Conservation (phyloP, 2,329 filamentous ascomycete genomes). For the Mollisiaceae sp. region DNA sequence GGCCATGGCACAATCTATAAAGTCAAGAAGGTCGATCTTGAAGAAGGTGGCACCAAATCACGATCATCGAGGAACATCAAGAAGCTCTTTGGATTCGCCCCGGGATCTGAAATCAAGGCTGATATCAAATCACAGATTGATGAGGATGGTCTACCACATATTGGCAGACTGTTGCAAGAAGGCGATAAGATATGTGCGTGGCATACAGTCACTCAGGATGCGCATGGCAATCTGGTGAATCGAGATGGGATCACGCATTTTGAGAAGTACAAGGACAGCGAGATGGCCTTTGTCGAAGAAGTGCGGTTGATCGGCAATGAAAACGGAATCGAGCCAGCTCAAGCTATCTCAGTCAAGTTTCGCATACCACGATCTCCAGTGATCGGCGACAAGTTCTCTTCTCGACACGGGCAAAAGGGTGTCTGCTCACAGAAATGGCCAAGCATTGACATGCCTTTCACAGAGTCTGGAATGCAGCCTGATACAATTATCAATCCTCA, state of each 20-base stretch:
- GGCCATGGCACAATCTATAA: constrained; percentile 98
- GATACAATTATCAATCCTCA: constrained; percentile 99
- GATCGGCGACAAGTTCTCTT: constrained; percentile 99
- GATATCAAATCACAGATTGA: constrained; percentile 77
- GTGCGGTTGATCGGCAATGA: constrained; percentile 90
- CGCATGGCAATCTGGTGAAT: constrained; percentile 79
- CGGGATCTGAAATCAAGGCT: constrained; percentile 70
- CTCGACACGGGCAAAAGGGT: constrained; percentile 97
- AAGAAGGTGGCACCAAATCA: constrained; percentile 73
- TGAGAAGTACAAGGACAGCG: constrained; percentile 92
- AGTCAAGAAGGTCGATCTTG: constrained; percentile 87
- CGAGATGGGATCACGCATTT: constrained; percentile 85
- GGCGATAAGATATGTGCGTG: constrained; percentile 88
- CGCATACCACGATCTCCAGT: constrained; percentile 87
- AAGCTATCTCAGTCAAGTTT: constrained; percentile 91
- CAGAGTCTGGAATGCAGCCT: constrained; percentile 93
- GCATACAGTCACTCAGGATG: constrained; percentile 84
- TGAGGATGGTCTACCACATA: constrained; percentile 82
- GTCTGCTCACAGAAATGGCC: constrained; percentile 97
- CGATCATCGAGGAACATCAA: constrained; percentile 71
- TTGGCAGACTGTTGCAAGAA: constrained; percentile 78
- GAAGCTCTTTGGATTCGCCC: constrained; percentile 91
- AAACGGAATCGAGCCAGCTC: constrained; percentile 79
- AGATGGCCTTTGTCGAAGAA: constrained; percentile 89
- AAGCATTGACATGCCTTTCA: constrained; percentile 91